A percentile compares a stretch with the other conserved stretches of the same genome.
Evolutionary conservation across 2,329 filamentous ascomycete species (phyloP).

Genomic region (Bisporella sp.): DNA sequence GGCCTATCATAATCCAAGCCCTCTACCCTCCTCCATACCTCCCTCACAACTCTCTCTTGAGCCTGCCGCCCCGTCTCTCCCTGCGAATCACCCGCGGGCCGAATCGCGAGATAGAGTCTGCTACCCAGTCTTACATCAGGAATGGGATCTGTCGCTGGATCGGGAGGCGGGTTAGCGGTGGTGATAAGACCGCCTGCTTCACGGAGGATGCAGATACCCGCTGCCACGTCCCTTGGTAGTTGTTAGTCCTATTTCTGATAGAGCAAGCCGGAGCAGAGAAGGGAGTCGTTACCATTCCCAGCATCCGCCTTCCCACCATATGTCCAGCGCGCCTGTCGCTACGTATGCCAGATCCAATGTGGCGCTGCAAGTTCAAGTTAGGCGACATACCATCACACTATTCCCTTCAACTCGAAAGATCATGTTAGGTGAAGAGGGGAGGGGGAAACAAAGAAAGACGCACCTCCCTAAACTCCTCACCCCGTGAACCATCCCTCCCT

Average conservation of each 20-base stretch:
- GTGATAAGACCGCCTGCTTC: constrained; percentile 71
- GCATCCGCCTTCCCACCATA: constrained; percentile 78
- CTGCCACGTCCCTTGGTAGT: constrained; percentile 60
- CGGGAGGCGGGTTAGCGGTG: constrained; percentile 61
- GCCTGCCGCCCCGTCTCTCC: constrained; percentile 57
- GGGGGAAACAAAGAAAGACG: too few species aligned
- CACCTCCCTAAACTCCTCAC: constrained; percentile 57
- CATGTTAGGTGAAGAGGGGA: constrained; percentile 23
- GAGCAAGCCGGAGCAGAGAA: not conserved
- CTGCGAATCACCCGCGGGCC: constrained; percentile 55
- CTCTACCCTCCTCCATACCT: constrained; percentile 65
- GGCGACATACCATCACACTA: not conserved
- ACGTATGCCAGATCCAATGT: constrained; percentile 69
- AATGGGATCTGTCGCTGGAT: constrained; percentile 48
- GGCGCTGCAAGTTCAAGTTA: constrained; percentile 39
- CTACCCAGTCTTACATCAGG: constrained; percentile 56
- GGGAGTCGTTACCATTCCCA: constrained; percentile 60
- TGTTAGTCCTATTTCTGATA: not conserved
- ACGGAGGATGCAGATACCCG: constrained; percentile 63
- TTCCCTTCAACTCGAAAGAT: not conserved
- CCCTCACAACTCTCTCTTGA: constrained; percentile 64
- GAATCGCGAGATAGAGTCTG: constrained; percentile 64
- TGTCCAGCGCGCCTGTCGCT: constrained; percentile 69
- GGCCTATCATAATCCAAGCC: constrained; percentile 61
- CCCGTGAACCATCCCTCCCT: constrained; percentile 74